Conservation (phyloP, 129 eudicot genomes). For the Glebionis coronaria region DNA sequence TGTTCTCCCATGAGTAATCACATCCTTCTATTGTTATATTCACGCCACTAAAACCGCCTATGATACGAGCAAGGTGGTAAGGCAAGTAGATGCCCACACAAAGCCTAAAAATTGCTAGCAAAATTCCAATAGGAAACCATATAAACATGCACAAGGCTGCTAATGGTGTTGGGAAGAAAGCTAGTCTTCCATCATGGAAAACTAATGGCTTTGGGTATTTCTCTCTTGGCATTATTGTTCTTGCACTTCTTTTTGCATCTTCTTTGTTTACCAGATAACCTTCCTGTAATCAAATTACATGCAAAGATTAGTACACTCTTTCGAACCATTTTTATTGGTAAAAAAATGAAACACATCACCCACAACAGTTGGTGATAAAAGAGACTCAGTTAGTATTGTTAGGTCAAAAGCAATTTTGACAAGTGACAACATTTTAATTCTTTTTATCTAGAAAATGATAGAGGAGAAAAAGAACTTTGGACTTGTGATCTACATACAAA, state of each 20-base stretch:
- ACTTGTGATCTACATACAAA: background rate
- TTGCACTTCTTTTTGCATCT: slow-evolving; percentile 42
- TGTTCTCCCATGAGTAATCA: slow-evolving; percentile 23
- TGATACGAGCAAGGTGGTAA: slow-evolving; percentile 41
- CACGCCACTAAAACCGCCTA: slow-evolving; percentile 51
- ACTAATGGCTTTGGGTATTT: slow-evolving; percentile 81
- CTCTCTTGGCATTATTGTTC: slow-evolving; percentile 56
- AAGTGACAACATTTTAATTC: no score
- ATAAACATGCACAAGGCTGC: slow-evolving; percentile 69
- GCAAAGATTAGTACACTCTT: slow-evolving; percentile 1
- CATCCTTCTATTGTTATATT: slow-evolving; percentile 35
- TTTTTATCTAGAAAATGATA: background rate
- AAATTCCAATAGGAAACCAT: slow-evolving; percentile 79
- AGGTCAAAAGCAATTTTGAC: no score
- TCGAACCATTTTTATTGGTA: background rate
- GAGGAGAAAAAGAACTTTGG: background rate
- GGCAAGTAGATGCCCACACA: slow-evolving; percentile 57
- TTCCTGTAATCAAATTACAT: slow-evolving; percentile 53
- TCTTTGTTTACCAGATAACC: slow-evolving; percentile 62
- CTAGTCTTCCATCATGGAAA: slow-evolving; percentile 92
- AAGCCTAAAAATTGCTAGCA: slow-evolving; percentile 53
- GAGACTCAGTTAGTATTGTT: no score
- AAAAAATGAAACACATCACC: background rate
- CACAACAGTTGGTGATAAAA: background rate
- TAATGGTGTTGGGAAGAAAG: slow-evolving; percentile 78